Evolutionary conservation across 345 rosid genomes (phyloP).

Genomic region (Excoecaria cochinchinensis): DNA sequence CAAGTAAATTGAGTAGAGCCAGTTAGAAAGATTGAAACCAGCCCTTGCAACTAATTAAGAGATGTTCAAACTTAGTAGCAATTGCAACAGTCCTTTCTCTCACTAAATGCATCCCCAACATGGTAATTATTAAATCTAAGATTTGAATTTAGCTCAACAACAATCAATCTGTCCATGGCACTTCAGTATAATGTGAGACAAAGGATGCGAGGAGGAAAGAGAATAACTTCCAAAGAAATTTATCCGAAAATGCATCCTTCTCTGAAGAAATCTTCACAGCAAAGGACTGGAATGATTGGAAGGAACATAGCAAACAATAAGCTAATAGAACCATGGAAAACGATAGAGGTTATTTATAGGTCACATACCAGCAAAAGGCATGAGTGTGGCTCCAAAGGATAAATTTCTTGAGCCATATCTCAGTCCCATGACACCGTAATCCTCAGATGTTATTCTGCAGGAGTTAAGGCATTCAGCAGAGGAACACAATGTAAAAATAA

Average conservation of each 20-base stretch:
- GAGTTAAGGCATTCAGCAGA: constrained; percentile 19
- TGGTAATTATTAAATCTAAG: background rate
- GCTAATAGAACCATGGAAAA: constrained; percentile 6
- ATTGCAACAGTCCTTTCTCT: background rate
- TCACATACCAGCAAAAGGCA: constrained; percentile 57
- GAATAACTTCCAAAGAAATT: background rate
- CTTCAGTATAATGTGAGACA: background rate
- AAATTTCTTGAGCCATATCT: constrained; percentile 73
- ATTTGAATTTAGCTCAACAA: background rate
- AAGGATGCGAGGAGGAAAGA: background rate
- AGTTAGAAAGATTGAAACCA: background rate
- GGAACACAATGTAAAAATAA: constrained; percentile 11
- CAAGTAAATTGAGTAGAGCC: background rate
- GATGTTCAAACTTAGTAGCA: background rate
- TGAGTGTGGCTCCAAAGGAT: constrained; percentile 65
- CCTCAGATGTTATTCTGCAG: constrained; percentile 50
- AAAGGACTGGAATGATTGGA: background rate
- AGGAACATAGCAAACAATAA: background rate
- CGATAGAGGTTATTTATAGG: background rate
- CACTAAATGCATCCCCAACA: background rate
- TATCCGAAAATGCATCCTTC: background rate
- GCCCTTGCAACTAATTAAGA: constrained; percentile 9
- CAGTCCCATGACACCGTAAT: constrained; percentile 71
- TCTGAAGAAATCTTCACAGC: background rate
- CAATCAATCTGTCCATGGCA: background rate